A percentile compares a stretch with the other conserved stretches of the same genome.
These are phyloP conservation scores for Arachis monticola DNA, from an alignment of 331 rosid species.

Conservation along the genomic window DNA sequence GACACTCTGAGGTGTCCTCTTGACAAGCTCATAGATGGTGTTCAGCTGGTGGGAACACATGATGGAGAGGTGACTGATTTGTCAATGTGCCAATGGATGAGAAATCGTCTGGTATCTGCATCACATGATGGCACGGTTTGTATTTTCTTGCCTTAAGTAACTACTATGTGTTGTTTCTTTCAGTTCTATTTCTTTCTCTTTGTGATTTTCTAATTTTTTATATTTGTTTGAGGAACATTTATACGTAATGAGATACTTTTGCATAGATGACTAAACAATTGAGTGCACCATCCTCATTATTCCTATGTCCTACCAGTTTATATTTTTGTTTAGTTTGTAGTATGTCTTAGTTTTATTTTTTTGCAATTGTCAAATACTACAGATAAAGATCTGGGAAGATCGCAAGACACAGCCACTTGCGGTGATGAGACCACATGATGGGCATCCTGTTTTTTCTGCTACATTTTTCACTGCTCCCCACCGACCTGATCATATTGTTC, in stretches of 20 bases:
- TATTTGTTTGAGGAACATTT: background rate
- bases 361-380: constrained; percentile 38
- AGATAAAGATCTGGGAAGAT: constrained; percentile 96
- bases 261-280: background rate
- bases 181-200: background rate
- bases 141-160: background rate
- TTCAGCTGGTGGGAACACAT: constrained; percentile 91
- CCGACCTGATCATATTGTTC: constrained; percentile 87
- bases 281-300: constrained; percentile 10
- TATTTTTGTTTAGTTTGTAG: constrained; percentile 27
- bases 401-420: constrained; percentile 82
- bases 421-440: constrained; percentile 84
- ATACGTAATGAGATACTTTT: background rate
- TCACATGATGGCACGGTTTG: too few species aligned
- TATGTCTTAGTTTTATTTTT: constrained; percentile 18
- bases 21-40: constrained; percentile 82
- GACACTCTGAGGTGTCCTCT: too few species aligned
- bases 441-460: constrained; percentile 88
- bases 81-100: too few species aligned
- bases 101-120: too few species aligned
- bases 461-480: constrained; percentile 83
- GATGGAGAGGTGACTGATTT: constrained; percentile 17
- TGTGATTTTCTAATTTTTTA: background rate
- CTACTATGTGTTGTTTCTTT: constrained; percentile 3
- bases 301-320: constrained; percentile 6